Percentiles rank a stretch among this genome's conserved stretches.
Evolutionary conservation across 768 basidiomycete genomes (phyloP).

Genomic region (Mycena haematopus): DNA sequence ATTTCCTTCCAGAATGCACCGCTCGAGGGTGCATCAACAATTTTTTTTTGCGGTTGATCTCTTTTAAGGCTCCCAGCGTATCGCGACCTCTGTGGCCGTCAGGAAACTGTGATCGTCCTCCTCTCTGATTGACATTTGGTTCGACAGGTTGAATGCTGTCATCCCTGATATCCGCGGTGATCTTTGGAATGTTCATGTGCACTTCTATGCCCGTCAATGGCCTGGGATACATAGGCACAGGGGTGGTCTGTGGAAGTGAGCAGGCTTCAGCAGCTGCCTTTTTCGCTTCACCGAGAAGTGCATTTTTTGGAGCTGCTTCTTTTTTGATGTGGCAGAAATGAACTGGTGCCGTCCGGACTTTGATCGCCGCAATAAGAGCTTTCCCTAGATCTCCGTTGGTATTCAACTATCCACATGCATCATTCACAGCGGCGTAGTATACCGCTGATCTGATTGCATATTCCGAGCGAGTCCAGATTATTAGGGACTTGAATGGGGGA

Average conservation of each 20-base stretch:
- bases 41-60: slow-evolving; percentile 5
- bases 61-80: neutral
- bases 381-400: slow-evolving; percentile 16
- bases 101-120: no score
- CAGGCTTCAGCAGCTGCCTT: neutral
- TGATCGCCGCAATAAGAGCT: neutral
- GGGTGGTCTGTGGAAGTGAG: no score
- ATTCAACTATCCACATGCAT: slow-evolving; percentile 4
- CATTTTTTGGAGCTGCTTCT: neutral
- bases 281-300: neutral
- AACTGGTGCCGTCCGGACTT: slow-evolving; percentile 2
- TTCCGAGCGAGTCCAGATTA: slow-evolving; percentile 7
- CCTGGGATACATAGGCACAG: neutral
- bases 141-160: neutral
- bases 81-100: neutral
- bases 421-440: neutral
- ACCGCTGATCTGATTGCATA: slow-evolving; percentile 4
- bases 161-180: neutral
- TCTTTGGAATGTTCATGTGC: neutral
- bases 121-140: neutral
- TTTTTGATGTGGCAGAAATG: neutral
- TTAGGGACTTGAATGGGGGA: neutral
- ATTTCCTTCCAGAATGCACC: slow-evolving; percentile 15
- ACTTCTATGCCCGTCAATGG: neutral
- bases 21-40: slow-evolving; percentile 6